phyloP scores from a whole-genome alignment of 257 asterid species.

The Rehmannia glutinosa region DNA sequence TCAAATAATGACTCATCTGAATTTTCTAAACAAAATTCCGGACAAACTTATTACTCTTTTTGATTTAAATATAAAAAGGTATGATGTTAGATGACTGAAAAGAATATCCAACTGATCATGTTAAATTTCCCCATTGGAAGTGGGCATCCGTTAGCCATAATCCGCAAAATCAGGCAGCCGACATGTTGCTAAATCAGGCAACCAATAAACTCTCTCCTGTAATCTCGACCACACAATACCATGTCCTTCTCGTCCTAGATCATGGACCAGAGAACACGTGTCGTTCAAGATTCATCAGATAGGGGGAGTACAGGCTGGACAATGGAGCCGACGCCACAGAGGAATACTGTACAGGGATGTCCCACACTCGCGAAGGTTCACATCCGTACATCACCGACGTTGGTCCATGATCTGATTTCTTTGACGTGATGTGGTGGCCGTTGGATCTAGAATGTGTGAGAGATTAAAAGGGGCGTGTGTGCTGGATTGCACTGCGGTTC shows the following conservation, averaged over 20 bases:
- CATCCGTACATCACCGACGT: constrained; percentile 28
- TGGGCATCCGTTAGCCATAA: not conserved
- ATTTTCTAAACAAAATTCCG: too few species aligned
- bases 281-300: not conserved
- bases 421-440: constrained; percentile 31
- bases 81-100: not conserved
- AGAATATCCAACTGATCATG: not conserved
- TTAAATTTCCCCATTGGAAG: not conserved
- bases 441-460: constrained; percentile 40
- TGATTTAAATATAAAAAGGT: too few species aligned
- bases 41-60: too few species aligned
- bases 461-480: too few species aligned
- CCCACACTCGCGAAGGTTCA: constrained; percentile 41
- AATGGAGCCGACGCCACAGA: constrained; percentile 23
- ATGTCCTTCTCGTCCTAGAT: constrained; percentile 14
- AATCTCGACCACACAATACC: constrained; percentile 25
- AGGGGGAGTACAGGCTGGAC: constrained; percentile 7
- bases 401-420: not conserved
- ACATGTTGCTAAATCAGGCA: constrained; percentile 28
- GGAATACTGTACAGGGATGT: constrained; percentile 6
- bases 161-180: constrained; percentile 20
- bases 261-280: constrained; percentile 25
- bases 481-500: too few species aligned
- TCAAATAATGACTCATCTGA: too few species aligned
- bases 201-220: not conserved